These are phyloP conservation scores for Amphicarpaea edgeworthii DNA, from an alignment of 306 rosid genomes.

Conservation along the genomic window DNA sequence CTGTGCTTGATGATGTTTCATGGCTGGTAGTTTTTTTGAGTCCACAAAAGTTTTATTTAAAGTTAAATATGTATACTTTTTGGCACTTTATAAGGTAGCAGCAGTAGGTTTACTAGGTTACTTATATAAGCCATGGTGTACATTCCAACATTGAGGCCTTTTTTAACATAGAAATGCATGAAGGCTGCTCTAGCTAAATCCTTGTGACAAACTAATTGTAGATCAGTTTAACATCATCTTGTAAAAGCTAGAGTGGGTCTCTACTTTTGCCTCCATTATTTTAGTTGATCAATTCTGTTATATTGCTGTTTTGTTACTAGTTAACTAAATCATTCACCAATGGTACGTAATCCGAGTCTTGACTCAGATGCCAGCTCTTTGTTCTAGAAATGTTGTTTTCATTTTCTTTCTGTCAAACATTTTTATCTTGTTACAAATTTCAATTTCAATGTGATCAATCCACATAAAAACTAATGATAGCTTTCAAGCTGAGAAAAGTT, in stretches of 20 bases:
- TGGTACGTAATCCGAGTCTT: not conserved
- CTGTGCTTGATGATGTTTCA: conserved; percentile 41
- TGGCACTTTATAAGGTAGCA: not conserved
- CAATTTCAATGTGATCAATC: not conserved
- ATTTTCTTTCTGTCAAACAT: not conserved
- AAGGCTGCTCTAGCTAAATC: conserved; percentile 7
- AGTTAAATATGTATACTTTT: conserved; percentile 43
- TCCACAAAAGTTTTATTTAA: conserved; percentile 12
- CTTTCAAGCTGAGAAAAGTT: not conserved
- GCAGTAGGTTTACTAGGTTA: conserved; percentile 36
- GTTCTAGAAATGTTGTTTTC: no score
- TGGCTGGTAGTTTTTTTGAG: not conserved
- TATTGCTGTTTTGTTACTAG: not conserved
- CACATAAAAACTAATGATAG: not conserved
- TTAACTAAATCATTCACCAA: not conserved
- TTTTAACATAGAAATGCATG: conserved; percentile 6
- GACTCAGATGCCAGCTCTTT: no score
- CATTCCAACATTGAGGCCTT: conserved; percentile 35
- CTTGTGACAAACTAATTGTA: conserved; percentile 47
- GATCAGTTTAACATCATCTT: conserved; percentile 38
- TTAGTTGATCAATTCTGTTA: not conserved
- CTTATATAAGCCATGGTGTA: conserved; percentile 35
- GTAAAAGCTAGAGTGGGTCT: conserved; percentile 35
- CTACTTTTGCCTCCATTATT: conserved; percentile 27
- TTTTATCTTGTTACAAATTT: not conserved